Conservation (phyloP, 768 basidiomycete species). For the Coprinopsis strossmayeri region DNA sequence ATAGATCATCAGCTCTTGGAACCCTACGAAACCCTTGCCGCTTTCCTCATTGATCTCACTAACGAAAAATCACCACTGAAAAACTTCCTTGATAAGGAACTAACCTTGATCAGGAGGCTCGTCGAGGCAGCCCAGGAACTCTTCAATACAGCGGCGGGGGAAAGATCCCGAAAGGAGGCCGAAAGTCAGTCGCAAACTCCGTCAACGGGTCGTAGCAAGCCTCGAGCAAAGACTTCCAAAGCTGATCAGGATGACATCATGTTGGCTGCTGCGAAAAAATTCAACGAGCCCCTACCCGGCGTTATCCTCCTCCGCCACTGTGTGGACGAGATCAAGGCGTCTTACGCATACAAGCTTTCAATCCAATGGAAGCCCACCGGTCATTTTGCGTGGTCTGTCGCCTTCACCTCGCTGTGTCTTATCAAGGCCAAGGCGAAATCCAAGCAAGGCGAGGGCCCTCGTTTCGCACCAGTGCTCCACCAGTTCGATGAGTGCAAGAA, state of each 20-base stretch:
- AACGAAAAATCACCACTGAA: neutral
- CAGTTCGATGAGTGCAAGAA: slow-evolving; percentile 35
- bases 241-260: slow-evolving; percentile 20
- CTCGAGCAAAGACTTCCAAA: slow-evolving; percentile 11
- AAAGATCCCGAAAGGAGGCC: neutral
- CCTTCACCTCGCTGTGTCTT: slow-evolving; percentile 42
- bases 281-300: slow-evolving; percentile 19
- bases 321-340: slow-evolving; percentile 46
- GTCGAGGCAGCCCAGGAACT: slow-evolving; percentile 21
- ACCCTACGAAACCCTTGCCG: slow-evolving; percentile 30
- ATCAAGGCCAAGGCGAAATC: slow-evolving; percentile 46
- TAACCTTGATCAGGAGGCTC: slow-evolving; percentile 31
- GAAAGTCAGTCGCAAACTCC: slow-evolving; percentile 1
- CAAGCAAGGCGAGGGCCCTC: too few species aligned
- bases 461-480: slow-evolving; percentile 25
- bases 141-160: slow-evolving; percentile 16
- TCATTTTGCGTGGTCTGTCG: slow-evolving; percentile 46
- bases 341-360: slow-evolving; percentile 52
- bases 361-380: neutral
- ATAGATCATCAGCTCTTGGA: too few species aligned
- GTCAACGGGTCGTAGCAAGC: slow-evolving; percentile 14
- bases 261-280: slow-evolving; percentile 21
- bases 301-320: slow-evolving; percentile 21
- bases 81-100: slow-evolving; percentile 24
- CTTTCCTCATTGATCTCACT: slow-evolving; percentile 9